Evolutionary conservation across 129 eudicot genomes (phyloP), one percentile per base, ranked within the genome.

Genomic region (Helianthus tuberosus): DNA sequence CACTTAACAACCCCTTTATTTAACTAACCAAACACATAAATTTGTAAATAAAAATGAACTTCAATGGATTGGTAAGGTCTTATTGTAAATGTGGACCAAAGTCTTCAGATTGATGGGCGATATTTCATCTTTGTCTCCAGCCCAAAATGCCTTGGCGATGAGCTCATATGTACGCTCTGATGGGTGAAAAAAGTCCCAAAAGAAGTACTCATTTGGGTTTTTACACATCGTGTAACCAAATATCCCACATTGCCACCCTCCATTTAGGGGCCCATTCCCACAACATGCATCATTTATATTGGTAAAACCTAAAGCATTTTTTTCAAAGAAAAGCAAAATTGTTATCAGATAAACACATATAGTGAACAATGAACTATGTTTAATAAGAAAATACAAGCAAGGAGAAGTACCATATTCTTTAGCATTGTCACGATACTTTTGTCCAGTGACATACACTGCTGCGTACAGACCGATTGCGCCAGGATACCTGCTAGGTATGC

Each of bases 181-280:
- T 3, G 97, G 97, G 71, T 91, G 96, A 65, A 91, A 86, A 60
- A 72, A 86, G 78, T 91, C 96, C 96, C 96, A 91, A 61, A 88
- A 91, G 11, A 88, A 76, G 75, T 64, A 77, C 23, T 75, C 63
- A 32, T 84, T 79, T 35, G 96, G 92, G 35, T 79, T 80, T 6
- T 55, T 11, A 71, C 97, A 91, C 12, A 88, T 0, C 47, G 44
- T 81, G 85, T 82, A 88, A 15, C 84, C 87, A 67, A 65, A 70
- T 12, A 66, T 58, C 48, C 96, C 96, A 77, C 97, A 88, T 16
- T 82, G 96, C 71, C 81, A 4, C 80, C 17, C 2, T 53, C 97
- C 96, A 69, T 92, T 84, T 13, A 91, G 68, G 0, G 83, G 68
- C 63, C 97, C 90, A 32, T 72, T 73, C 13, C 96, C 96, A 66